Conservation (phyloP, 345 rosid species). For the Aegle marmelos region DNA sequence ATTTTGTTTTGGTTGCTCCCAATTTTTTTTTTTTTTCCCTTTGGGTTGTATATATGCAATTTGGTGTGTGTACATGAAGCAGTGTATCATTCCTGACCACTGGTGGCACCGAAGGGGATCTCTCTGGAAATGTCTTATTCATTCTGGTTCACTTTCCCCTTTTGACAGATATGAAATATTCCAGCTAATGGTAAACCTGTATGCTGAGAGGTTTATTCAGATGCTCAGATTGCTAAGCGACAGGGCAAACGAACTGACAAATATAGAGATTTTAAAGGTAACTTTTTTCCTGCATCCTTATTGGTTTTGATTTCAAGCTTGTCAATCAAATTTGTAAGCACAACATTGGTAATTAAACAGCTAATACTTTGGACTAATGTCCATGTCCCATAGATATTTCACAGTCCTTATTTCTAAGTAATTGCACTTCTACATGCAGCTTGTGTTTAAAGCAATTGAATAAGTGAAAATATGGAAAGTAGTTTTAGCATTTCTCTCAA, state of each 20-base stretch:
- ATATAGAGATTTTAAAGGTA: slow-evolving; percentile 98
- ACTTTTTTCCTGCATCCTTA: slow-evolving; percentile 2
- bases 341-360: slow-evolving; percentile 2
- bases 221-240: slow-evolving; percentile 98
- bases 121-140: not conserved
- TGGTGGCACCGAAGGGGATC: not conserved
- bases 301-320: not conserved
- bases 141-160: slow-evolving; percentile 19
- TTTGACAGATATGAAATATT: slow-evolving; percentile 93
- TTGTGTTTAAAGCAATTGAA: not conserved
- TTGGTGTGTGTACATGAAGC: not conserved
- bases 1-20: slow-evolving; percentile 6
- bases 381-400: too few relatives aligned
- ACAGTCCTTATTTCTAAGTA: not conserved
- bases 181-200: slow-evolving; percentile 98
- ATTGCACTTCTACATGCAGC: not conserved
- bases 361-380: too few relatives aligned
- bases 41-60: not conserved
- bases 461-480: not conserved
- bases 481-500: not conserved
- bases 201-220: slow-evolving; percentile 98
- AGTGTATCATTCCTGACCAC: not conserved
- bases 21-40: not conserved
- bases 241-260: slow-evolving; percentile 84
- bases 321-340: not conserved